These are phyloP conservation scores for Pulveroboletus sp. DNA, from an alignment of 768 basidiomycete genomes.

Conservation along the genomic window DNA sequence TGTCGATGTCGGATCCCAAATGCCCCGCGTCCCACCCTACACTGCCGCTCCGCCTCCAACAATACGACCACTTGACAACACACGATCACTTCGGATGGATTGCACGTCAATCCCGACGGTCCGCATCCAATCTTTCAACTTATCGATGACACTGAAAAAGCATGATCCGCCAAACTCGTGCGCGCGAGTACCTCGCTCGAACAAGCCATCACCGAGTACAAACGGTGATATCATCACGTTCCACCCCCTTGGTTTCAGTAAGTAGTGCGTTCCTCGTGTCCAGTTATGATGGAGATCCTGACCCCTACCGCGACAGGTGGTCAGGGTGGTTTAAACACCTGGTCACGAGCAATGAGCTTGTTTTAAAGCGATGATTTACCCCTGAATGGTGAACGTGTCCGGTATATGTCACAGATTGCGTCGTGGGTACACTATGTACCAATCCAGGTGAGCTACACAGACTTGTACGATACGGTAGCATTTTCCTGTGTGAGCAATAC, in stretches of 20 bases:
- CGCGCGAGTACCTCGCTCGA: slow-evolving; percentile 37
- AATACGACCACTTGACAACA: slow-evolving; percentile 16
- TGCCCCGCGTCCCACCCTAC: too few relatives aligned
- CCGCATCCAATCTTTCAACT: slow-evolving; percentile 46
- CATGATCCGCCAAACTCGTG: slow-evolving; percentile 35
- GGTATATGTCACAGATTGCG: slow-evolving; percentile 54
- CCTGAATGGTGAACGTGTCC: too few relatives aligned
- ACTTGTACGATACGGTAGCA: slow-evolving; percentile 65
- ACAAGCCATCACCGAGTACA: slow-evolving; percentile 39
- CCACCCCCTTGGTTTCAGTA: slow-evolving; percentile 44
- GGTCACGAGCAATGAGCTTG: slow-evolving; percentile 56
- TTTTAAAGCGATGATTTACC: slow-evolving; percentile 74
- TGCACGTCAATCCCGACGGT: slow-evolving; percentile 34
- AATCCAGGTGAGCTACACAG: slow-evolving; percentile 59
- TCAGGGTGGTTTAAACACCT: slow-evolving; percentile 65
- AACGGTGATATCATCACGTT: slow-evolving; percentile 29
- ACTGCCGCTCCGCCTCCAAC: too few relatives aligned
- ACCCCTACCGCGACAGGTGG: slow-evolving; percentile 50
- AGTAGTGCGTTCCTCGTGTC: slow-evolving; percentile 43
- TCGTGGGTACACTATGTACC: slow-evolving; percentile 80
- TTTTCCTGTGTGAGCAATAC: slow-evolving; percentile 74
- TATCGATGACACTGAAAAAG: slow-evolving; percentile 33
- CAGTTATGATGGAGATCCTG: too few relatives aligned
- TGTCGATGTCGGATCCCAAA: too few relatives aligned
- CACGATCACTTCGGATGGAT: slow-evolving; percentile 24